Percentiles rank a stretch among this genome's conserved stretches.
Evolutionary conservation across 345 rosid genomes (phyloP).

Genomic region (Rhizophora apiculata): DNA sequence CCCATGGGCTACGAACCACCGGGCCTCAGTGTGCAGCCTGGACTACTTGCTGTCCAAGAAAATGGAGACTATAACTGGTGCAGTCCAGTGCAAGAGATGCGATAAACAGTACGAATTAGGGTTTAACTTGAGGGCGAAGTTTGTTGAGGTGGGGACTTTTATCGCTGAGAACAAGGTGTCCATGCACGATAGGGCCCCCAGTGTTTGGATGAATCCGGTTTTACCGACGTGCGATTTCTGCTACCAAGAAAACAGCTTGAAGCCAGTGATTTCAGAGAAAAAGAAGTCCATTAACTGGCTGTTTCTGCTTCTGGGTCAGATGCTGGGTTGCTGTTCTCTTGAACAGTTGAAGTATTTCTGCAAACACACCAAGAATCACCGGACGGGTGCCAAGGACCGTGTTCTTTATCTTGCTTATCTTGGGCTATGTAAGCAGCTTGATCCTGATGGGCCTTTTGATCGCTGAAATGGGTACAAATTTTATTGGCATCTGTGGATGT

Average conservation of each 20-base stretch:
- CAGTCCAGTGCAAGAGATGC: conserved; percentile 67
- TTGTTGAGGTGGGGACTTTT: conserved; percentile 36
- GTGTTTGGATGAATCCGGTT: conserved; percentile 50
- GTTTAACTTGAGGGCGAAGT: conserved; percentile 52
- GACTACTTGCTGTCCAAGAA: conserved; percentile 34
- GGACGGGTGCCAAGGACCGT: conserved; percentile 80
- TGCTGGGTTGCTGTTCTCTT: conserved; percentile 64
- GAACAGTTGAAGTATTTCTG: conserved; percentile 84
- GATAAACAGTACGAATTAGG: conserved; percentile 41
- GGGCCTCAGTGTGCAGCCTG: conserved; percentile 48
- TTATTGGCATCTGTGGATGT: not conserved
- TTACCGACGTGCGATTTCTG: conserved; percentile 46
- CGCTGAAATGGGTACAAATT: conserved; percentile 9
- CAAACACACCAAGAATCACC: conserved; percentile 60
- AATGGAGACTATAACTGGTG: conserved; percentile 38
- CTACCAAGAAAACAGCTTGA: conserved; percentile 46
- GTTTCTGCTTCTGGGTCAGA: conserved; percentile 73
- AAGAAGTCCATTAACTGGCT: conserved; percentile 77
- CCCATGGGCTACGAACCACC: conserved; percentile 65
- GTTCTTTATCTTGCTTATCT: conserved; percentile 59
- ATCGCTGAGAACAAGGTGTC: conserved; percentile 22
- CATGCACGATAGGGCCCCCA: conserved; percentile 72
- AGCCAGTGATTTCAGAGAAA: conserved; percentile 50
- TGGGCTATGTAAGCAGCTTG: conserved; percentile 58
- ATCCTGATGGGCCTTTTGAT: conserved; percentile 45